Evolutionary conservation across 2,329 filamentous ascomycete genomes (phyloP).

Genomic region (Exserohilum rostratum): DNA sequence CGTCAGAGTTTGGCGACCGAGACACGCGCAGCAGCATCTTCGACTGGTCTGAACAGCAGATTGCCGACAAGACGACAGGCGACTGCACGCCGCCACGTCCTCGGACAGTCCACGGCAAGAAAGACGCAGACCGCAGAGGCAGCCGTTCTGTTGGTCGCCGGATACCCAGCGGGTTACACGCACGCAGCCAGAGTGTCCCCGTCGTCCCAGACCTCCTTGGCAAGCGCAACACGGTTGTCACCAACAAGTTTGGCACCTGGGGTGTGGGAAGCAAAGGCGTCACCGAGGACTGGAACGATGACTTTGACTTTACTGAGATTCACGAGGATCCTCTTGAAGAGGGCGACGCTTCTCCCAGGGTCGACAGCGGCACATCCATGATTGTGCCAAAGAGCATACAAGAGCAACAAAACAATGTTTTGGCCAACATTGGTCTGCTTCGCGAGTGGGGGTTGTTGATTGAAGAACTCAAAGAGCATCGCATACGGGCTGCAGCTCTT

Average conservation of each 20-base stretch:
- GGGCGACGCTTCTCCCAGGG: constrained; percentile 47
- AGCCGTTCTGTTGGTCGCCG: constrained; percentile 71
- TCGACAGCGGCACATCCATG: constrained; percentile 61
- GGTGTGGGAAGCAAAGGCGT: constrained; percentile 77
- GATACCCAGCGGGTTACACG: constrained; percentile 71
- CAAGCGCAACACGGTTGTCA: constrained; percentile 60
- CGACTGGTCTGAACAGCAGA: constrained; percentile 74
- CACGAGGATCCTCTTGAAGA: constrained; percentile 47
- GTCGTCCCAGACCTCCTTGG: constrained; percentile 65
- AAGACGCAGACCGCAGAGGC: constrained; percentile 71
- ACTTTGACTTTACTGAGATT: constrained; percentile 76
- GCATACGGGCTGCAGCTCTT: constrained; percentile 71
- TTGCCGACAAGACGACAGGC: constrained; percentile 65
- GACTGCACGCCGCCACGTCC: constrained; percentile 68
- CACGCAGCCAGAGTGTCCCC: constrained; percentile 82
- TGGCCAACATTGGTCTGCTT: constrained; percentile 82
- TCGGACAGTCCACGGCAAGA: constrained; percentile 77
- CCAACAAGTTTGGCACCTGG: constrained; percentile 82
- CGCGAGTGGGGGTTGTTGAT: constrained; percentile 81
- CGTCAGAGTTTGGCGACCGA: constrained; percentile 46
- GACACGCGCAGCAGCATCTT: constrained; percentile 70
- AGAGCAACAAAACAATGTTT: constrained; percentile 80
- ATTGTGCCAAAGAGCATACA: constrained; percentile 80
- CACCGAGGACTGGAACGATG: constrained; percentile 88
- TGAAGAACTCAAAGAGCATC: constrained; percentile 80